These are phyloP conservation scores for Ashbya aceris DNA, from an alignment of 1,139 yeast species.

Conservation along the genomic window DNA sequence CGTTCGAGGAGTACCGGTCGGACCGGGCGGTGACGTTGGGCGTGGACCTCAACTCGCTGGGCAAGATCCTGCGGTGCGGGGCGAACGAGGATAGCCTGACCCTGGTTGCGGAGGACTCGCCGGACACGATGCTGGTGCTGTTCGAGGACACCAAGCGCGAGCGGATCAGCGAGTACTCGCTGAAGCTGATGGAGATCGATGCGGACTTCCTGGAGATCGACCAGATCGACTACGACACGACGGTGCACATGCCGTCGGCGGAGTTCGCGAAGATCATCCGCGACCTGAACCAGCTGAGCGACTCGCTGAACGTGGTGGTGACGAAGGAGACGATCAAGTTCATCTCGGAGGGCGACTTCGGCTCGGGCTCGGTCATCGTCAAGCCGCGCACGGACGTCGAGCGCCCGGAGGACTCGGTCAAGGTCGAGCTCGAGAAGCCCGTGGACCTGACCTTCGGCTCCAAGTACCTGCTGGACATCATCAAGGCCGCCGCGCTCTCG, in stretches of 20 bases:
- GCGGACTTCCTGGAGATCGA: slow-evolving; percentile 91
- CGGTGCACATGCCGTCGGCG: slow-evolving; percentile 74
- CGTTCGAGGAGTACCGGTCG: slow-evolving; percentile 91
- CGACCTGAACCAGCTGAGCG: slow-evolving; percentile 78
- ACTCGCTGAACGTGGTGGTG: slow-evolving; percentile 75
- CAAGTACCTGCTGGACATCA: slow-evolving; percentile 81
- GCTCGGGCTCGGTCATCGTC: slow-evolving; percentile 77
- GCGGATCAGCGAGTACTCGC: slow-evolving; percentile 82
- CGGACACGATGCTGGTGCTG: slow-evolving; percentile 70
- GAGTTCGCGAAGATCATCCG: slow-evolving; percentile 88
- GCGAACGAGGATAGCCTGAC: slow-evolving; percentile 84
- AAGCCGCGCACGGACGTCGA: slow-evolving; percentile 81
- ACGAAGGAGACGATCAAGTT: slow-evolving; percentile 91
- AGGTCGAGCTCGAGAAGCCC: slow-evolving; percentile 74
- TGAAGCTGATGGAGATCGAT: slow-evolving; percentile 93
- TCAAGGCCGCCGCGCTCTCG: slow-evolving; percentile 80
- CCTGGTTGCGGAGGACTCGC: slow-evolving; percentile 83
- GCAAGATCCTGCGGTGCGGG: slow-evolving; percentile 87
- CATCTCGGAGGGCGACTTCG: slow-evolving; percentile 85
- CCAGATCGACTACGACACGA: slow-evolving; percentile 84
- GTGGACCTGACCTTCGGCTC: slow-evolving; percentile 86
- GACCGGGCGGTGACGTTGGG: slow-evolving; percentile 92
- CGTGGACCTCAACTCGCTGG: slow-evolving; percentile 73
- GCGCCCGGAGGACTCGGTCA: slow-evolving; percentile 64
- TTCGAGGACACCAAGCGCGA: slow-evolving; percentile 90